These are phyloP conservation scores for Aurantiochytrium sp. DNA, from an alignment of 108 stramenopile species.

Conservation along the genomic window DNA sequence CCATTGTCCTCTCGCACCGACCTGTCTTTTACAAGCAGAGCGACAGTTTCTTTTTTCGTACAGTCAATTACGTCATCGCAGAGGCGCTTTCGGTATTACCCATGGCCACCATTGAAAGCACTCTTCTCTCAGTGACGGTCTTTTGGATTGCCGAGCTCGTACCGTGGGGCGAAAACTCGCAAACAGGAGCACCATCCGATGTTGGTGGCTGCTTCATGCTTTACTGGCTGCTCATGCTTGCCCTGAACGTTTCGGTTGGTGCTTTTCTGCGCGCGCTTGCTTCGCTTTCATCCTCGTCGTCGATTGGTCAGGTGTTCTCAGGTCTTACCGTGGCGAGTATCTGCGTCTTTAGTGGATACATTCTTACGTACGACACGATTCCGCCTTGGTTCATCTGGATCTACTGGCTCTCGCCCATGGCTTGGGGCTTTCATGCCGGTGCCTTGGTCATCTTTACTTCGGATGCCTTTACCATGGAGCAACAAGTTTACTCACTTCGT, in stretches of 20 bases:
- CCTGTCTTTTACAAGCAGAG: conserved; percentile 77
- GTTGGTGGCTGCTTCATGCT: background rate
- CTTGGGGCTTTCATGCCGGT: background rate
- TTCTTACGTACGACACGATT: background rate
- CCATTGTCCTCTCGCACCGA: conserved; percentile 44
- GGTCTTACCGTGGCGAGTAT: background rate
- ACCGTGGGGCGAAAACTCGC: background rate
- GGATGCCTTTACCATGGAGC: background rate
- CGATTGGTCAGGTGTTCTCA: background rate
- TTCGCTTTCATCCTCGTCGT: conserved; percentile 23
- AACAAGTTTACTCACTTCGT: background rate
- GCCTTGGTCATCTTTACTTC: background rate
- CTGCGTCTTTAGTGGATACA: background rate
- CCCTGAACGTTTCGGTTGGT: background rate
- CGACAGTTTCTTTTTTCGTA: conserved; percentile 71
- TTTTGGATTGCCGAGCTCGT: background rate
- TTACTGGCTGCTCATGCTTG: background rate
- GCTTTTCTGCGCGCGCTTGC: conserved; percentile 22
- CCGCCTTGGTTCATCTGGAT: background rate
- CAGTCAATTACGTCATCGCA: conserved; percentile 18
- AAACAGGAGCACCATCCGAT: background rate
- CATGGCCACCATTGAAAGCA: background rate
- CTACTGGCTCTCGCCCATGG: background rate
- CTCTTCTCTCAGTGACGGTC: background rate
- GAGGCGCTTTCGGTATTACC: background rate